These are phyloP conservation scores for Begonia fuchsioides DNA, from an alignment of 306 rosid genomes.

Conservation along the genomic window DNA sequence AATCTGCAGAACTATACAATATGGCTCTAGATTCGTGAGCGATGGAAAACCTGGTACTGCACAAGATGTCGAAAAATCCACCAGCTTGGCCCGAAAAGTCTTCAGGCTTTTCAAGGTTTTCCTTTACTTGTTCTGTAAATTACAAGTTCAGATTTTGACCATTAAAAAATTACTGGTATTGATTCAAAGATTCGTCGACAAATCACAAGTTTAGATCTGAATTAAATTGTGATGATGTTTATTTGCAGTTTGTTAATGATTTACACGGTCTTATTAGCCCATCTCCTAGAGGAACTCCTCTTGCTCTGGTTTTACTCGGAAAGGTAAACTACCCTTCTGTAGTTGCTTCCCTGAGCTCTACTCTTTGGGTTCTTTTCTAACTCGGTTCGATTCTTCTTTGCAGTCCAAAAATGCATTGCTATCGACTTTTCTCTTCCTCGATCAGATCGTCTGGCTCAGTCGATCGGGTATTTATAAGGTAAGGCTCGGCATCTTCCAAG, in stretches of 20 bases:
- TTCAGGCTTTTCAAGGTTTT: slow-evolving; percentile 90
- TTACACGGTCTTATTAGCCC: slow-evolving; percentile 78
- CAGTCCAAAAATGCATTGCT: slow-evolving; percentile 83
- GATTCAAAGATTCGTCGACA: too few species aligned
- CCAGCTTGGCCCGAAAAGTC: slow-evolving; percentile 94
- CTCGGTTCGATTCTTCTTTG: not conserved
- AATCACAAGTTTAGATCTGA: too few species aligned
- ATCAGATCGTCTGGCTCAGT: slow-evolving; percentile 94
- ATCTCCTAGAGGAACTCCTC: slow-evolving; percentile 65
- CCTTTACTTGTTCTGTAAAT: too few species aligned
- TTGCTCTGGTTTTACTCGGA: slow-evolving; percentile 63
- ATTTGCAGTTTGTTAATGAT: slow-evolving; percentile 82
- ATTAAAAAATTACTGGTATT: too few species aligned
- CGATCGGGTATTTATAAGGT: slow-evolving; percentile 73
- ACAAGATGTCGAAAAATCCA: slow-evolving; percentile 78
- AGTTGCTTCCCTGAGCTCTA: not conserved
- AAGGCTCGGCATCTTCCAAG: not conserved
- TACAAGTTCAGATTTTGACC: too few species aligned
- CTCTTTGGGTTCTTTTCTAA: not conserved
- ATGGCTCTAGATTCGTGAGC: slow-evolving; percentile 92
- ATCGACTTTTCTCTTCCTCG: slow-evolving; percentile 86
- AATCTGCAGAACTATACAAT: slow-evolving; percentile 94
- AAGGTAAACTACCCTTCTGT: slow-evolving; percentile 31
- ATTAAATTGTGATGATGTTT: too few species aligned
- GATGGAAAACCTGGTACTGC: slow-evolving; percentile 87